phyloP scores from a whole-genome alignment of 164 flowering plant genomes.

The Amborella trichopoda region DNA sequence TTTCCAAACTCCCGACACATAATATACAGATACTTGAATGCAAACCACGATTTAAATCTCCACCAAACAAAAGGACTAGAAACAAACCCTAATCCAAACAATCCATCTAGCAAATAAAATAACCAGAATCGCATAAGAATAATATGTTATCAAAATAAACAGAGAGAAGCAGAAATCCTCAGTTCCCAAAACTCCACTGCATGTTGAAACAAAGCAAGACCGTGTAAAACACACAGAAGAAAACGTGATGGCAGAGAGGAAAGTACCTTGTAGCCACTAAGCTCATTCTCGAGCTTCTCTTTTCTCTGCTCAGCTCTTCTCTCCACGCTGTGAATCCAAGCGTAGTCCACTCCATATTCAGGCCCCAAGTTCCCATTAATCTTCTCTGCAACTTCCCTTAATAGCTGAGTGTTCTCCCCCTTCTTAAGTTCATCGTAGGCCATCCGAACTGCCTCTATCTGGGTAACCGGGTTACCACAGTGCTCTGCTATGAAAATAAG shows the following conservation, averaged over 20 bases:
- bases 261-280: slow-evolving; percentile 68
- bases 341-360: slow-evolving; percentile 37
- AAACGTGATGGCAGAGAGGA: neutral
- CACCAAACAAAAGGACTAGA: too few relatives aligned
- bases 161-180: neutral
- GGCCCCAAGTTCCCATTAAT: slow-evolving; percentile 66
- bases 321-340: slow-evolving; percentile 64
- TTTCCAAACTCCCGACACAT: too few relatives aligned
- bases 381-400: slow-evolving; percentile 62
- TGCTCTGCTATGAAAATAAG: slow-evolving; percentile 75
- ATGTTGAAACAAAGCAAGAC: neutral
- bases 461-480: slow-evolving; percentile 45
- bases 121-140: too few relatives aligned
- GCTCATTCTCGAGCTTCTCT: slow-evolving; percentile 86
- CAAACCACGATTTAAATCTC: too few relatives aligned
- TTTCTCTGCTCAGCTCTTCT: slow-evolving; percentile 64
- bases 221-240: neutral
- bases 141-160: too few relatives aligned
- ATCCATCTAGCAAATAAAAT: too few relatives aligned
- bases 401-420: slow-evolving; percentile 71
- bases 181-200: neutral
- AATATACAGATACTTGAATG: too few relatives aligned
- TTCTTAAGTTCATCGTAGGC: slow-evolving; percentile 88
- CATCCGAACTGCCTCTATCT: slow-evolving; percentile 79
- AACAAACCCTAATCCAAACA: too few relatives aligned